Evolutionary conservation across 2,329 filamentous ascomycete genomes (phyloP).

Genomic region (Talaromyces pinophilus): DNA sequence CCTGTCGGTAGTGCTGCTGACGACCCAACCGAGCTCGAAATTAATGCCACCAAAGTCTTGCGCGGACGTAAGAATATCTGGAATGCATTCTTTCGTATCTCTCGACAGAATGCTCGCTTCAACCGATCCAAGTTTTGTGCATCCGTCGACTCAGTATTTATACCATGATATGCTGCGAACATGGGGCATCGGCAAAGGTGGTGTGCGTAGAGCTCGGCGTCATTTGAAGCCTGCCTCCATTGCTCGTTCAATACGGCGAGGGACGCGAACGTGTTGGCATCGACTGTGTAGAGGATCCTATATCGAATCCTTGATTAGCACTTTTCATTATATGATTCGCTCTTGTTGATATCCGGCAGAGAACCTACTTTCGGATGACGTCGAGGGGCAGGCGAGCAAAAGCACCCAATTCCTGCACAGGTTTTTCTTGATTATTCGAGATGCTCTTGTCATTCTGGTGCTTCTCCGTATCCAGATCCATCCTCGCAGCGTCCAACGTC

Average conservation of each 20-base stretch:
- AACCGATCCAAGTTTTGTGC: slow-evolving; percentile 59
- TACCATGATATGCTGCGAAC: slow-evolving; percentile 41
- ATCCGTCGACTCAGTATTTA: slow-evolving; percentile 34
- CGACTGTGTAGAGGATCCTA: slow-evolving; percentile 51
- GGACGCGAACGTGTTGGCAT: slow-evolving; percentile 52
- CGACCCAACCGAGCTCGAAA: slow-evolving; percentile 81
- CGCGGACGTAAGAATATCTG: slow-evolving; percentile 71
- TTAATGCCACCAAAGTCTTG: slow-evolving; percentile 72
- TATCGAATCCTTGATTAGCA: slow-evolving; percentile 1
- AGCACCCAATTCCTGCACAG: background rate
- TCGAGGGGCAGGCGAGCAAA: slow-evolving; percentile 33
- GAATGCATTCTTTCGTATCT: slow-evolving; percentile 76
- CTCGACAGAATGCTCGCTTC: slow-evolving; percentile 65
- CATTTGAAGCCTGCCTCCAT: slow-evolving; percentile 49
- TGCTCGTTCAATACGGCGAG: slow-evolving; percentile 46
- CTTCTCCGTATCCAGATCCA: slow-evolving; percentile 20
- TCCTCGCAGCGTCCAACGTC: slow-evolving; percentile 19
- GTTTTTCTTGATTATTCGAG: background rate
- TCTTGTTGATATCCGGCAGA: background rate
- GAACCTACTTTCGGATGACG: slow-evolving; percentile 36
- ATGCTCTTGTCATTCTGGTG: background rate
- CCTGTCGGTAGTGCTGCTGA: slow-evolving; percentile 76
- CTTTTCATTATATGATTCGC: background rate
- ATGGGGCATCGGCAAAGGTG: slow-evolving; percentile 49
- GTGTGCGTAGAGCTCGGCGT: slow-evolving; percentile 47